Evolutionary conservation across 2,329 filamentous ascomycete species (phyloP), one percentile per base, ranked within the genome.

Genomic region (Ilyonectria mors-panacis): DNA sequence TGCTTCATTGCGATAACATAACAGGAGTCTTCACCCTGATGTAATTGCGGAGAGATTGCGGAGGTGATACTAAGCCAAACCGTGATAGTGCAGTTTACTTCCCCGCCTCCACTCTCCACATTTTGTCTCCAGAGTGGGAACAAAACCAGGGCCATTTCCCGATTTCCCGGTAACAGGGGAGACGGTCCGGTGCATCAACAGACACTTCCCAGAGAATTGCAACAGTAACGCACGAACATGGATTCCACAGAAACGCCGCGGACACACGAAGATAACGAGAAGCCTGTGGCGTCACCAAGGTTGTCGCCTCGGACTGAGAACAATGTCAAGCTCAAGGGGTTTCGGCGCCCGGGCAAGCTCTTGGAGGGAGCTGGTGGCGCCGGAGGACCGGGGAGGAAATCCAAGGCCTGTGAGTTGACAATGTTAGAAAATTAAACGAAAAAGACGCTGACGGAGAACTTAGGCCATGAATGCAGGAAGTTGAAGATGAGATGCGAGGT

Each of bases 401-500:
- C 67, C n/a, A 69, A 69, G 33, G 67, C 67, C 2, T 69, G 67
- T 69, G 48, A 42, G 67, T 62, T 47, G 15, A 12, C 9, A 3
- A 3, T 6, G 1, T 30, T 2, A 1, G 6, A 28, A 35, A 2
- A 6, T 8, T 23, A n/a, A 55, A 55, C 3, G 13, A 13, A 19
- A 6, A 26, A 21, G 0, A 48, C 6, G 7, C 30, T 62, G 21
- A 64, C 45, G 6, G 7, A 26, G n/a, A 10, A 19, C 26, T 5
- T 13, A 70, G 68, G 68, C 13, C 44, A 63, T 15, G 65, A 70
- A 39, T 70, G 68, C 17, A 62, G 59, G 21, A 70, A 70, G 21
- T 19, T 70, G 9, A 70, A 70, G 57, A 70, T 70, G 59, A 57
- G 57, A 65, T 70, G 68, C 19, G 65, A 70, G 30, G 53, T 66